Conservation (phyloP, 805 yeast genomes). For the Debaryomyces prosopidis region DNA sequence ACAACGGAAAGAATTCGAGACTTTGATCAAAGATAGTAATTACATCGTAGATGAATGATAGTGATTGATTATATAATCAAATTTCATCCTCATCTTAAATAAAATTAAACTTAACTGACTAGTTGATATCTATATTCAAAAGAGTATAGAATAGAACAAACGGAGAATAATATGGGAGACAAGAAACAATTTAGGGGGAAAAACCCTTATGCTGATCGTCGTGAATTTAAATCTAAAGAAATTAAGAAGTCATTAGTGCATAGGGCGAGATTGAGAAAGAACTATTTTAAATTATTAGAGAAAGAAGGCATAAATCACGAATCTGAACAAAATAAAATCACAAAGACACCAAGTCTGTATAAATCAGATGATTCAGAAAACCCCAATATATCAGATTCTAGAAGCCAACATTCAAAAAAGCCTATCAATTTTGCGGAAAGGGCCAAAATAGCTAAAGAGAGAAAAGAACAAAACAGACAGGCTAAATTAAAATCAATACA, state of each 20-base stretch:
- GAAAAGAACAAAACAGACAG: slow-evolving; percentile 43
- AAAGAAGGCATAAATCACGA: slow-evolving; percentile 52
- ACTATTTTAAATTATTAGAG: slow-evolving; percentile 76
- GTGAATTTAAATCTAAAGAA: slow-evolving; percentile 52
- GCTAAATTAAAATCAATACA: slow-evolving; percentile 41
- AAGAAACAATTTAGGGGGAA: slow-evolving; percentile 16
- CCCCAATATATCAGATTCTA: slow-evolving; percentile 15
- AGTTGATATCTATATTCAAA: background rate
- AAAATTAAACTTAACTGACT: background rate
- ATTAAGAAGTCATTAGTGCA: slow-evolving; percentile 77
- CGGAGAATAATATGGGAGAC: background rate
- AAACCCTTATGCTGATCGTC: slow-evolving; percentile 32
- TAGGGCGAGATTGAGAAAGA: slow-evolving; percentile 77
- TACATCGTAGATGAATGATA: slow-evolving; percentile 3
- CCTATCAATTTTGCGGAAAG: slow-evolving; percentile 46
- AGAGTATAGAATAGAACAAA: too few relatives aligned
- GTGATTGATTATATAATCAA: slow-evolving; percentile 5
- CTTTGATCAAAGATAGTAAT: background rate
- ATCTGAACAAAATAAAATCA: slow-evolving; percentile 10
- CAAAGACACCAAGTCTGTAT: slow-evolving; percentile 13
- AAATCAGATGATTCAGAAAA: slow-evolving; percentile 22
- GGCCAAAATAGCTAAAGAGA: slow-evolving; percentile 45
- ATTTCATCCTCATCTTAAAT: slow-evolving; percentile 12
- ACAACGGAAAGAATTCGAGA: slow-evolving; percentile 5
- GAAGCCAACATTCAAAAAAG: slow-evolving; percentile 24